These are phyloP conservation scores for Fragaria vesca DNA, from an alignment of 306 rosid genomes.

Conservation along the genomic window DNA sequence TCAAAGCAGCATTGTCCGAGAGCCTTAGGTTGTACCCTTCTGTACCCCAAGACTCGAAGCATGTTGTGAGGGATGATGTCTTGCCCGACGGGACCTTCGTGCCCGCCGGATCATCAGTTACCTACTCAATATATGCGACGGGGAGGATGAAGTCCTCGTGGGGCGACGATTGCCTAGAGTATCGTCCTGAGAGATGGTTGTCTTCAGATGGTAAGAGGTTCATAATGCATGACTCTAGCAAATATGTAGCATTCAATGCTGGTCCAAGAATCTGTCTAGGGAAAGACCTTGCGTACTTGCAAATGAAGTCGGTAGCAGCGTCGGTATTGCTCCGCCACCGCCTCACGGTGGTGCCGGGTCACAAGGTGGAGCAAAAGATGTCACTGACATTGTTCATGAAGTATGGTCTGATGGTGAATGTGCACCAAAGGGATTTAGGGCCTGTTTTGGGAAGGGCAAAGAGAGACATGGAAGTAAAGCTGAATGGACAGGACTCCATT, in stretches of 20 bases:
- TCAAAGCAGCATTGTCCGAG: conserved; percentile 79
- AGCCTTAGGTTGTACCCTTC: conserved; percentile 81
- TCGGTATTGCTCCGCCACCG: conserved; percentile 81
- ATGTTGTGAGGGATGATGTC: conserved; percentile 61
- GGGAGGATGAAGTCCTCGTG: conserved; percentile 74
- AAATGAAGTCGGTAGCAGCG: conserved; percentile 84
- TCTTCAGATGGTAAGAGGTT: conserved; percentile 56
- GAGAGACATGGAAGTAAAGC: conserved; percentile 17
- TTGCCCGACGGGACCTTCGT: conserved; percentile 84
- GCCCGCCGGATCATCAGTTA: conserved; percentile 80
- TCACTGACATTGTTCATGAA: conserved; percentile 91
- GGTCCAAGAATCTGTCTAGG: conserved; percentile 95
- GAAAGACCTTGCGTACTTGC: conserved; percentile 81
- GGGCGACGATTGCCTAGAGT: conserved; percentile 91
- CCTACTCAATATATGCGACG: conserved; percentile 73
- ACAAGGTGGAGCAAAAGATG: conserved; percentile 85
- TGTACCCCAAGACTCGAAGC: conserved; percentile 87
- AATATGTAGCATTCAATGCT: conserved; percentile 87
- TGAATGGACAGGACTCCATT: conserved; percentile 20
- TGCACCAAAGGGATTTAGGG: conserved; percentile 55
- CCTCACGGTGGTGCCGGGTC: conserved; percentile 57
- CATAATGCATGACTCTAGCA: conserved; percentile 62
- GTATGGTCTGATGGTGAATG: conserved; percentile 74
- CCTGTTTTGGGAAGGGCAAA: conserved; percentile 43
- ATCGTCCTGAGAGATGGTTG: conserved; percentile 82